phyloP scores from a whole-genome alignment of 768 basidiomycete species.

The Cubamyces sp. region DNA sequence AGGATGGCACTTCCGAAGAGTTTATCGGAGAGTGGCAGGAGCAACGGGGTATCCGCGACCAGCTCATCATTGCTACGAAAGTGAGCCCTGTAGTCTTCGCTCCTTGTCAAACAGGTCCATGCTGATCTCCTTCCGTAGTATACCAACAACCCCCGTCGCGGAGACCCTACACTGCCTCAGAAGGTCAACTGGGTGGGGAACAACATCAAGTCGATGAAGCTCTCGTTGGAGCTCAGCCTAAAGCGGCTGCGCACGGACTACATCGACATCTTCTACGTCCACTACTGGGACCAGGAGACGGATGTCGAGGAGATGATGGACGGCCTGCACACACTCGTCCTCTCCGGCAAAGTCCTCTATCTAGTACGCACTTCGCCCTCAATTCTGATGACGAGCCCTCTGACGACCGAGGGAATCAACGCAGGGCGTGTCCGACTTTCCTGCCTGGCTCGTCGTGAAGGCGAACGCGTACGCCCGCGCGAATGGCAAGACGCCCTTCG shows the following conservation, averaged over 20 bases:
- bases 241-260: slow-evolving; percentile 57
- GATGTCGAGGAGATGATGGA: slow-evolving; percentile 59
- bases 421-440: slow-evolving; percentile 28
- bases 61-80: slow-evolving; percentile 35
- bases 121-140: background rate
- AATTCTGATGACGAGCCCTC: no score
- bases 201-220: slow-evolving; percentile 35
- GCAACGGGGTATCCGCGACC: slow-evolving; percentile 35
- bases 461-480: slow-evolving; percentile 43
- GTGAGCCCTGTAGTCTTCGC: no score
- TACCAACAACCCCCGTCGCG: slow-evolving; percentile 12
- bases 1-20: slow-evolving; percentile 37
- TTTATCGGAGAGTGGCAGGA: slow-evolving; percentile 45
- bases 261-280: slow-evolving; percentile 57
- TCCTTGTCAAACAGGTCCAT: no score
- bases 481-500: slow-evolving; percentile 40
- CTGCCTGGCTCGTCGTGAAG: slow-evolving; percentile 41
- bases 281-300: slow-evolving; percentile 57
- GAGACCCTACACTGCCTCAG: slow-evolving; percentile 17
- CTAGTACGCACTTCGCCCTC: slow-evolving; percentile 18
- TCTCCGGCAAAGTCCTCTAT: slow-evolving; percentile 47
- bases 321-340: slow-evolving; percentile 51
- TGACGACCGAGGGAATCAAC: background rate
- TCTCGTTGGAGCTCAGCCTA: slow-evolving; percentile 38
- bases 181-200: slow-evolving; percentile 47